Base-by-base conservation (phyloP, 169 alveolate species). In the Plasmodium reichenowi region DNA sequence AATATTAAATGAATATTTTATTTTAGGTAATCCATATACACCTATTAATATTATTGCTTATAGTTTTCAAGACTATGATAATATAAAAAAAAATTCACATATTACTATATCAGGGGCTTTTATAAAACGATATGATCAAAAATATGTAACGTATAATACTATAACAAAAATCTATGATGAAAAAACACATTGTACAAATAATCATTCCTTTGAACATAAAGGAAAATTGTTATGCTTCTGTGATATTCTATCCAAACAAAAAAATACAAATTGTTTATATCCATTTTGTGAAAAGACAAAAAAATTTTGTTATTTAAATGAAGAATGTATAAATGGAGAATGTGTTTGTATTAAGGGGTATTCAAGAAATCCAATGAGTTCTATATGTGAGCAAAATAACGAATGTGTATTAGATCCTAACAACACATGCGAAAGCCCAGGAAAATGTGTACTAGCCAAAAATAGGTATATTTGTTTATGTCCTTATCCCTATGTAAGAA, bases 301-400 rank as follows among this genome's bases (percentile, higher is more conserved):
- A 86, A 20, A 63, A 58, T 86, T 86, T 32, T 86, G 92, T 13
- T 70, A 70, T 54, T 6, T 59, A 26, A 86, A 86, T 66, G 92
- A 86, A 86, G 54, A 62, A 73, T 86, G 92, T 17, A 38, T 86
- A 43, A 38, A 86, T 66, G 92, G 92, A 1, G 59, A 60, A 62
- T 86, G 92, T 48, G 87, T 71, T 38, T 86, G 92, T 20, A 70
- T 86, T 73, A 71, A 67, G 1, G 92, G 92, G 2, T 86, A 86
- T 52, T 70, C 75, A 59, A 86, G 92, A 71, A 70, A 86, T 72
- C 92, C 92, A 2, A 86, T 86, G 87, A 86, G 92, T 71, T 71
- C 66, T 43, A 32, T 86, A 22, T 86, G 92, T 38, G 92, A 86
- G 62, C 58, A 86, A 71, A 71, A 71, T 62, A 86, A 86, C 56